A percentile compares a stretch with the other conserved stretches of the same genome.
Evolutionary conservation across 495 filamentous ascomycete species (phyloP).

Genomic region (Cudoniella acicularis): DNA sequence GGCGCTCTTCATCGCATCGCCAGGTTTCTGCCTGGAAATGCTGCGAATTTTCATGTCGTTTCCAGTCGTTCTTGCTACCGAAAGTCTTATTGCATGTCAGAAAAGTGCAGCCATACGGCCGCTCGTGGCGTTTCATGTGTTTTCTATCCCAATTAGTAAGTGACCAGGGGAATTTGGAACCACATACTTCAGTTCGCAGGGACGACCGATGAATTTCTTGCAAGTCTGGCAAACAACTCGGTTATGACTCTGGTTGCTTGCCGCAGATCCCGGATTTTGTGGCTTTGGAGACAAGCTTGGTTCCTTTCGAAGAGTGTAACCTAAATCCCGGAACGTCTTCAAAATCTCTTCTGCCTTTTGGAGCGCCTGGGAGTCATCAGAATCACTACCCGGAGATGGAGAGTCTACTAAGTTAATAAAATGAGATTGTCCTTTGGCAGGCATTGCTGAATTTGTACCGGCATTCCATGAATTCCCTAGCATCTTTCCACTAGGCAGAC

Average conservation of each 20-base stretch:
- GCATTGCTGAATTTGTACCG: not conserved
- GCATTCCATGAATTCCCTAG: not conserved
- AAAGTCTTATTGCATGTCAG: constrained; percentile 69
- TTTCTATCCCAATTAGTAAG: constrained; percentile 56
- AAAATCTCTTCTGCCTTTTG: constrained; percentile 20
- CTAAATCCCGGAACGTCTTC: constrained; percentile 10
- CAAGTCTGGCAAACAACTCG: constrained; percentile 51
- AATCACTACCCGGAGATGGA: constrained; percentile 1
- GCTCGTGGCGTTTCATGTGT: constrained; percentile 80
- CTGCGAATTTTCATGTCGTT: constrained; percentile 87
- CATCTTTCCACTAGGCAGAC: constrained; percentile 14
- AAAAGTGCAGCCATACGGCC: constrained; percentile 87
- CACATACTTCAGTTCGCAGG: too few species aligned
- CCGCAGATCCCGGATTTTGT: constrained; percentile 19
- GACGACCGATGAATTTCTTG: constrained; percentile 49
- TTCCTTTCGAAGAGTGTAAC: constrained; percentile 19
- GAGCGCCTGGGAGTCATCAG: not conserved
- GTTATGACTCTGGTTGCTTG: constrained; percentile 32
- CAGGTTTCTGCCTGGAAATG: constrained; percentile 74
- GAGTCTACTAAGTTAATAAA: constrained; percentile 3
- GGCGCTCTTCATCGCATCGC: constrained; percentile 56
- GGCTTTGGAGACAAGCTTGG: not conserved
- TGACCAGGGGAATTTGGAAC: too few species aligned
- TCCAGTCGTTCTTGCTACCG: constrained; percentile 96
- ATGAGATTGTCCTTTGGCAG: not conserved